Evolutionary conservation across 441 rosid species (phyloP), one percentile per base, ranked within the genome.

Genomic region (Erysimum cheiri): DNA sequence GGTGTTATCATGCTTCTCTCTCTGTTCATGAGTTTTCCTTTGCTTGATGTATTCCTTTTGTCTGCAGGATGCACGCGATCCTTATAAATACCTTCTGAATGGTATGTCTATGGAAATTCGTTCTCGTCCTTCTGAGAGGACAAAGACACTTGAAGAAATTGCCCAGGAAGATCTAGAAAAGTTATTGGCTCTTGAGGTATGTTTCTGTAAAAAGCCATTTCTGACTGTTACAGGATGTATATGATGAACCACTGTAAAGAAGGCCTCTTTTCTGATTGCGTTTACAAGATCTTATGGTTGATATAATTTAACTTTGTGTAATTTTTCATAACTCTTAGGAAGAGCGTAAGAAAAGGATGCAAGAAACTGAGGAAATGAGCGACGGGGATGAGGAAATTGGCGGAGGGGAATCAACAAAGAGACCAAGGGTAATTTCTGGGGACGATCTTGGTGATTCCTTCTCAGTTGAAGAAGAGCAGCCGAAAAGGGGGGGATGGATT

Each of bases 391-490:
- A 83, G 50, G 89, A 83, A 71, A 84, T 77, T 67, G 72, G 8
- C 47, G 87, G 82, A 57, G 83, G 75, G 76, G 64, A 77, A 28
- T 75, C 77, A 17, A 29, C 63, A 54, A 79, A 76, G 80, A 79
- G 65, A 78, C 67, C 54, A 52, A 83, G 77, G 64, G 62, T 86
- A 29, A 50, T 81, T 63, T 92, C 97, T 49, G 97, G 96, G 10
- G 97, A 92, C 80, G 98, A 88, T 82, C 94, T 90, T 68, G 97
- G 97, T 73, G 98, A 90, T 82, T 90, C 92, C 33, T 94, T 93
- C 67, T 77, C 92, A 19, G 67, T 83, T 70, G 88, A 81, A 52
- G 90, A 86, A 60, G 86, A 87, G 64, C 57, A 71, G 71, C 67
- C 80, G 11, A 80, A 58, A 81, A 88, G 76, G 66, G 97, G 78